Base-by-base conservation (phyloP, 495 filamentous ascomycete genomes). In the Penicillium antarcticum region DNA sequence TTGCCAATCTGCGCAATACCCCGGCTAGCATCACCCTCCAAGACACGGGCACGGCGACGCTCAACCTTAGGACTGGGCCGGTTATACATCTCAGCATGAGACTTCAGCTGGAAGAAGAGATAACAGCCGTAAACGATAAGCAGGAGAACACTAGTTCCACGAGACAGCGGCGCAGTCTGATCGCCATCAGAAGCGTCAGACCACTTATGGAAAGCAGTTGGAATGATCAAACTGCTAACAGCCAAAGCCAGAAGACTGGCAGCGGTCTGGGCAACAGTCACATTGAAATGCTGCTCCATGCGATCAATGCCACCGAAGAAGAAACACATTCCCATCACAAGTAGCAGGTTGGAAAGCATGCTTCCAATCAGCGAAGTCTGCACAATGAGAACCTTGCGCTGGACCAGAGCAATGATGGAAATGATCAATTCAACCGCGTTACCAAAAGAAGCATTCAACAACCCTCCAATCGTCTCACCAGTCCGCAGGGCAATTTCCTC, bases 351-450 rank as follows among this genome's bases (percentile, higher is more conserved):
- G 14, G 91, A 96, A 14, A 97, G 72, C 65, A 96, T 96, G 65
- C 83, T 88, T 23, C 92, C 92, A 52, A 96, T 88, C 11, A 97
- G 72, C 2, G 92, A 97, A 1, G 92, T 95, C 67, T 96, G 88
- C 3, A 96, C 92, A 57, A 97, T 95, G 35, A 87, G 74, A 21
- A 95, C 80, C 69, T 97, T 77, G 32, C 77, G 63, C 44, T 92
- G 72, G 17, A 77, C 69, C 34, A 97, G 72, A 0, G 91, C 91
- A 42, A 96, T 85, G 56, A 97, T 86, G 14, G 89, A 85, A 33
- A 97, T 87, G 53, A 97, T 97, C 53, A 96, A 65, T 63, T 97
- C 92, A 50, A 96, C 91, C 5, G 92, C 92, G 60, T 96, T 97
- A 39, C 67, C 91, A 64, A 96, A 95, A 18, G 85, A 83, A 19